Evolutionary conservation across 2,329 filamentous ascomycete genomes (phyloP).

Genomic region (Botrytis hyacinthi): DNA sequence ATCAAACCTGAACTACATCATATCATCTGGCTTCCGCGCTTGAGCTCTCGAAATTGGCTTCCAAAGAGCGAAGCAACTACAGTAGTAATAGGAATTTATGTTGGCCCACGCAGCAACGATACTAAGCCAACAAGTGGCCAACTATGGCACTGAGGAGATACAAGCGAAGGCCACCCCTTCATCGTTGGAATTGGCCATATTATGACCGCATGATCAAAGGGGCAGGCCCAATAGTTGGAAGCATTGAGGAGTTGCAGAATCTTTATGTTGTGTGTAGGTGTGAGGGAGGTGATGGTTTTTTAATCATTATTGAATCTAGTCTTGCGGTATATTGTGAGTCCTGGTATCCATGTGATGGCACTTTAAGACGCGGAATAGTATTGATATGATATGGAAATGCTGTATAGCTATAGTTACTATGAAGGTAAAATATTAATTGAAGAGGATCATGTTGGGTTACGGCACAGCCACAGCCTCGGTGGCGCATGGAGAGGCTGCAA

Average conservation of each 20-base stretch:
- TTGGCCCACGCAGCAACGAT: neutral
- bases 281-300: neutral
- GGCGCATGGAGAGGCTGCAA: slow-evolving; percentile 3
- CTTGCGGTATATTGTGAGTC: neutral
- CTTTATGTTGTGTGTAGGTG: too few relatives aligned
- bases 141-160: neutral
- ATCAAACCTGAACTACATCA: neutral
- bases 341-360: neutral
- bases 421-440: too few relatives aligned
- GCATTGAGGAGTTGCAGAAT: neutral
- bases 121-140: neutral
- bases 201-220: neutral
- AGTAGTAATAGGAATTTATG: neutral
- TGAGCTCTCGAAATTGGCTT: neutral
- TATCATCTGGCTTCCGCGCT: neutral
- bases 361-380: neutral
- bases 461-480: neutral
- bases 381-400: neutral
- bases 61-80: neutral
- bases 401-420: neutral
- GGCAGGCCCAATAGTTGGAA: neutral
- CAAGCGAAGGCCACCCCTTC: neutral
- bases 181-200: neutral
- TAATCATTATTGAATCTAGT: neutral
- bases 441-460: neutral